phyloP scores from a whole-genome alignment of 768 basidiomycete genomes.

The Lactarius sp. region DNA sequence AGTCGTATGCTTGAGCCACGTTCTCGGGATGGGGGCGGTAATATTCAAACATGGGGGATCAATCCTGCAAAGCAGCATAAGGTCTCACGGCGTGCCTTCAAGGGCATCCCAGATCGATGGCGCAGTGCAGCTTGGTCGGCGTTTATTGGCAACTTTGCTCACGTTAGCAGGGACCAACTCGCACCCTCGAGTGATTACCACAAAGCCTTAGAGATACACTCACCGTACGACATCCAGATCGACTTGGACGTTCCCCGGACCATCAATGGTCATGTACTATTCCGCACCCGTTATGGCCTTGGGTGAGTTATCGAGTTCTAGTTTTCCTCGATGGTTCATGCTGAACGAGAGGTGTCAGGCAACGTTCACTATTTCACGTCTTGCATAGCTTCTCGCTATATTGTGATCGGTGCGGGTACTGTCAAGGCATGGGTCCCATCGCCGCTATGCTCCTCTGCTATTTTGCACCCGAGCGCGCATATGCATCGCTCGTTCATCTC shows the following conservation, averaged over 20 bases:
- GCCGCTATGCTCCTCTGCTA: conserved; percentile 93
- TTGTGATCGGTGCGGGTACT: conserved; percentile 89
- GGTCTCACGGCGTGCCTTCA: conserved; percentile 75
- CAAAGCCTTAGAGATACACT: conserved; percentile 70
- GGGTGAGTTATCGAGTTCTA: conserved; percentile 54
- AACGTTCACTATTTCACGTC: conserved; percentile 93
- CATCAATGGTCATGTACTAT: conserved; percentile 91
- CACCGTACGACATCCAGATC: conserved; percentile 91
- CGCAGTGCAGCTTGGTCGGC: conserved; percentile 88
- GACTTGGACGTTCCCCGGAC: conserved; percentile 97
- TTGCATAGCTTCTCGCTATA: conserved; percentile 85
- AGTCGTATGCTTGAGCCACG: conserved; percentile 78
- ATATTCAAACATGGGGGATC: conserved; percentile 68
- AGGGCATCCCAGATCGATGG: conserved; percentile 97
- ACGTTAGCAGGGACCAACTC: conserved; percentile 41
- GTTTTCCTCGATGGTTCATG: neutral
- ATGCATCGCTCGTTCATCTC: conserved; percentile 77
- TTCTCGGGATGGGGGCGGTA: conserved; percentile 69
- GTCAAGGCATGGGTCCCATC: conserved; percentile 98
- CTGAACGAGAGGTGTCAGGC: conserved; percentile 42
- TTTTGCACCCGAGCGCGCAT: conserved; percentile 84
- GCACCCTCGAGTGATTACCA: conserved; percentile 48
- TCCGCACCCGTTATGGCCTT: conserved; percentile 90
- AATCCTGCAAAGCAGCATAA: conserved; percentile 61
- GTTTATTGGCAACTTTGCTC: conserved; percentile 55